Evolutionary conservation across 2,329 filamentous ascomycete species (phyloP).

Genomic region (Trichoderma citrinoviride): DNA sequence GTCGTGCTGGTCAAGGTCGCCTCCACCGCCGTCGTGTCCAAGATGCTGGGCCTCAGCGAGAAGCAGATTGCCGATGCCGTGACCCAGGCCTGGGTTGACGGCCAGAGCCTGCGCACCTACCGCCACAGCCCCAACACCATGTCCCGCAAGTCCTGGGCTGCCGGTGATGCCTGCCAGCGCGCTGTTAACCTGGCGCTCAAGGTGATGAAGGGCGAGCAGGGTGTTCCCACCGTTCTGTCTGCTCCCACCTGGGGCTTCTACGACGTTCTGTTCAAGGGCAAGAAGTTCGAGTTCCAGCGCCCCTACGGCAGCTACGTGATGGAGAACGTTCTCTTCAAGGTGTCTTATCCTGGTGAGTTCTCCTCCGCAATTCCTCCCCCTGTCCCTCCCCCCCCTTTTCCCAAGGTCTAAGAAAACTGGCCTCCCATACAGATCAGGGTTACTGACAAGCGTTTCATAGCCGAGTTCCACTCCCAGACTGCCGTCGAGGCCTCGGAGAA

Average conservation of each 20-base stretch:
- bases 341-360: constrained; percentile 83
- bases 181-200: constrained; percentile 89
- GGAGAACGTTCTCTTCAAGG: constrained; percentile 99
- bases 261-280: constrained; percentile 94
- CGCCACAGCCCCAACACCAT: constrained; percentile 98
- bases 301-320: constrained; percentile 98
- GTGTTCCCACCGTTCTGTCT: constrained; percentile 87
- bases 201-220: constrained; percentile 86
- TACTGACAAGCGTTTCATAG: constrained; percentile 36
- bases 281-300: constrained; percentile 94
- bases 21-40: constrained; percentile 87
- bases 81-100: constrained; percentile 96
- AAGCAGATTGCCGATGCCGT: constrained; percentile 92
- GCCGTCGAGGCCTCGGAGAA: constrained; percentile 92
- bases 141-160: constrained; percentile 99
- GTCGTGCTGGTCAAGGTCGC: constrained; percentile 98
- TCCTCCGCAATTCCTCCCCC: no score
- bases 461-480: constrained; percentile 98
- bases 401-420: no score
- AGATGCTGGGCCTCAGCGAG: constrained; percentile 88
- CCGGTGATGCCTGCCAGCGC: constrained; percentile 94
- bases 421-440: not conserved
- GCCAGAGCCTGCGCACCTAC: constrained; percentile 94
- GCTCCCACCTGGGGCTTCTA: constrained; percentile 98
- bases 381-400: no score